phyloP scores from a whole-genome alignment of 352 stramenopile genomes.

The Phytopythium aichiense region DNA sequence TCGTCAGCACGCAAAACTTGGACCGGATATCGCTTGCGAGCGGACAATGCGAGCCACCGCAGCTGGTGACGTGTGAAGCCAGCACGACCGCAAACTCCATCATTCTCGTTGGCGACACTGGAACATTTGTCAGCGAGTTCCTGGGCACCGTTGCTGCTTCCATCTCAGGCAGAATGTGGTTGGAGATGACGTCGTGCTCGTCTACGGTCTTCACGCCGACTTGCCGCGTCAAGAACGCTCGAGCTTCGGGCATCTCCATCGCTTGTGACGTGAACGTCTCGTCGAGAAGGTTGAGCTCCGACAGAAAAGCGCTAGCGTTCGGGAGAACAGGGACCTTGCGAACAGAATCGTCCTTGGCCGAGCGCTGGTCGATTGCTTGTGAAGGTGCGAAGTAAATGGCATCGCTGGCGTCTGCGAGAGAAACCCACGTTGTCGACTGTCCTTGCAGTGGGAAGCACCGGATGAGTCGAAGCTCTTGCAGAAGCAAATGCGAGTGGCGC shows the following conservation, averaged over 20 bases:
- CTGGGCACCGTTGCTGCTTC: neutral
- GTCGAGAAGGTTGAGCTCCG: constrained; percentile 36
- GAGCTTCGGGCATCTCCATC: constrained; percentile 21
- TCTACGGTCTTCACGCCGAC: constrained; percentile 58
- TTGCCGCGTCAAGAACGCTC: constrained; percentile 46
- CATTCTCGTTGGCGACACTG: constrained; percentile 3
- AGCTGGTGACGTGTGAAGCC: constrained; percentile 26
- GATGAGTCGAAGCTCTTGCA: constrained; percentile 67
- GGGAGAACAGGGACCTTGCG: neutral
- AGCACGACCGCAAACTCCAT: constrained; percentile 34
- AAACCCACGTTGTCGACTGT: constrained; percentile 29
- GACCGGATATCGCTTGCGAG: constrained; percentile 21
- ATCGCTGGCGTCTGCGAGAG: constrained; percentile 36
- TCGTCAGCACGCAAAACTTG: constrained; percentile 29
- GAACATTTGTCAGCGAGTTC: neutral
- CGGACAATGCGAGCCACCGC: constrained; percentile 19
- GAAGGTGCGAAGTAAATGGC: constrained; percentile 19
- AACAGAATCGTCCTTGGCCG: neutral
- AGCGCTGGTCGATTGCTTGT: neutral
- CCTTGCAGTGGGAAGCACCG: constrained; percentile 63
- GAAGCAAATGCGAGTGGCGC: constrained; percentile 34
- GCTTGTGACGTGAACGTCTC: constrained; percentile 32
- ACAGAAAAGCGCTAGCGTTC: neutral
- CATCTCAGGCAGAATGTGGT: constrained; percentile 58
- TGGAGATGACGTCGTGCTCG: constrained; percentile 66